phyloP scores from a whole-genome alignment of 1,139 yeast species.

The Taiozyma sp. region DNA sequence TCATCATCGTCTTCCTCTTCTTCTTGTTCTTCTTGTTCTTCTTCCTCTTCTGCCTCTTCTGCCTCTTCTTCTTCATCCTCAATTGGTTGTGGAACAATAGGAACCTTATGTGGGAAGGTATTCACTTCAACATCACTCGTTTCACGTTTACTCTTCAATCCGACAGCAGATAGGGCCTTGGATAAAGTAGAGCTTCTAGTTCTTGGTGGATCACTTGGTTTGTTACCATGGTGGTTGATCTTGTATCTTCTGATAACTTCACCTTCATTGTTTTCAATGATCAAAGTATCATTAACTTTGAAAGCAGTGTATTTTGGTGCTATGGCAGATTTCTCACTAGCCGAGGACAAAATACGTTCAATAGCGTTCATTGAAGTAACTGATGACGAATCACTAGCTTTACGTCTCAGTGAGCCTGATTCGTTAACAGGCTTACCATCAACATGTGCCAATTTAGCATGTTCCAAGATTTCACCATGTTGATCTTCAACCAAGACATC shows the following conservation, averaged over 20 bases:
- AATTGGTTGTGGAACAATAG: neutral
- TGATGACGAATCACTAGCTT: constrained; percentile 19
- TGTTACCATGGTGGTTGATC: constrained; percentile 48
- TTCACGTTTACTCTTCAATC: constrained; percentile 30
- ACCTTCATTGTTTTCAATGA: constrained; percentile 89
- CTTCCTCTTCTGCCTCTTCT: neutral
- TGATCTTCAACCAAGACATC: constrained; percentile 71
- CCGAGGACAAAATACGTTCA: constrained; percentile 7
- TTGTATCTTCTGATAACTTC: constrained; percentile 80
- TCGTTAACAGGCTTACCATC: neutral
- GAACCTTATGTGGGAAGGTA: neutral
- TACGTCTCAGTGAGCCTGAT: constrained; percentile 5
- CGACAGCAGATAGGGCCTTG: constrained; percentile 47
- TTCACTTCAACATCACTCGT: neutral
- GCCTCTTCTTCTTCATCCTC: neutral
- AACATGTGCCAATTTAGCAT: constrained; percentile 25
- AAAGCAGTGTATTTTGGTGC: constrained; percentile 44
- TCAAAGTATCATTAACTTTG: constrained; percentile 62
- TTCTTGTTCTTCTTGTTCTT: neutral
- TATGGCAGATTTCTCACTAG: constrained; percentile 7
- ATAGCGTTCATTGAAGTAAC: constrained; percentile 18
- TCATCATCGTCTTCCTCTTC: neutral
- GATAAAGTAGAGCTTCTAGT: constrained; percentile 26
- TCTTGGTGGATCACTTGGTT: constrained; percentile 6
- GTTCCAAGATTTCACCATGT: constrained; percentile 69